phyloP scores from a whole-genome alignment of 371 early-diverging fungal genomes.

The Dinochytrium kinnereticum region DNA sequence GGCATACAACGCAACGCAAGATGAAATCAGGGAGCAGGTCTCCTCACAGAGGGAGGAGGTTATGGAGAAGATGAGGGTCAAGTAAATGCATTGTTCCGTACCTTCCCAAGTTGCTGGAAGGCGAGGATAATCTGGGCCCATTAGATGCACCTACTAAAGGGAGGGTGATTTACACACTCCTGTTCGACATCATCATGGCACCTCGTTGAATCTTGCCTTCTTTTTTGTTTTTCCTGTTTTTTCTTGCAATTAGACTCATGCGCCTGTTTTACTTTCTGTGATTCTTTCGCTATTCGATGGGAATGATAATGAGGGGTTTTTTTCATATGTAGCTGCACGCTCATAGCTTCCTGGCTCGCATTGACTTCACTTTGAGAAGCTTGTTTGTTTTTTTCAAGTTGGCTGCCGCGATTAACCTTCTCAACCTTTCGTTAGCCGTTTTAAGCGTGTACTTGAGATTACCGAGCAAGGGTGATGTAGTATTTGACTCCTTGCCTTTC shows the following conservation, averaged over 20 bases:
- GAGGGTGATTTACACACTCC: background rate
- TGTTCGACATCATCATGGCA: background rate
- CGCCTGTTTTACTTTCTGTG: too few relatives aligned
- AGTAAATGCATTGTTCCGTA: conserved; percentile 14
- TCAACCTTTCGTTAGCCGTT: too few relatives aligned
- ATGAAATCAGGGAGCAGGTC: conserved; percentile 39
- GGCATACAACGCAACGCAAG: conserved; percentile 39
- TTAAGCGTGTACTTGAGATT: too few relatives aligned
- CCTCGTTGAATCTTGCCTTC: background rate
- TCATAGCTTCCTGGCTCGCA: too few relatives aligned
- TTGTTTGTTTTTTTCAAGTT: too few relatives aligned
- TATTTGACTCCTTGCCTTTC: too few relatives aligned
- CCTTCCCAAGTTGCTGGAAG: background rate
- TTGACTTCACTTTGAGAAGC: too few relatives aligned
- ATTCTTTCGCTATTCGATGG: too few relatives aligned
- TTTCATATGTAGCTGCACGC: too few relatives aligned
- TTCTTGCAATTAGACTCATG: background rate
- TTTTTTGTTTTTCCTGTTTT: background rate
- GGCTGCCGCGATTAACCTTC: too few relatives aligned
- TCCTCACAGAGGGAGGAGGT: conserved; percentile 32
- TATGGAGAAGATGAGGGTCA: conserved; percentile 38
- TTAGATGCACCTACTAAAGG: background rate
- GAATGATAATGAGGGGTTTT: too few relatives aligned
- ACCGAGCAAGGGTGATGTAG: too few relatives aligned
- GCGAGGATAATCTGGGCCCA: background rate